These are phyloP conservation scores for Dactylorhiza incarnata DNA, from an alignment of 106 monocot genomes.

Conservation along the genomic window DNA sequence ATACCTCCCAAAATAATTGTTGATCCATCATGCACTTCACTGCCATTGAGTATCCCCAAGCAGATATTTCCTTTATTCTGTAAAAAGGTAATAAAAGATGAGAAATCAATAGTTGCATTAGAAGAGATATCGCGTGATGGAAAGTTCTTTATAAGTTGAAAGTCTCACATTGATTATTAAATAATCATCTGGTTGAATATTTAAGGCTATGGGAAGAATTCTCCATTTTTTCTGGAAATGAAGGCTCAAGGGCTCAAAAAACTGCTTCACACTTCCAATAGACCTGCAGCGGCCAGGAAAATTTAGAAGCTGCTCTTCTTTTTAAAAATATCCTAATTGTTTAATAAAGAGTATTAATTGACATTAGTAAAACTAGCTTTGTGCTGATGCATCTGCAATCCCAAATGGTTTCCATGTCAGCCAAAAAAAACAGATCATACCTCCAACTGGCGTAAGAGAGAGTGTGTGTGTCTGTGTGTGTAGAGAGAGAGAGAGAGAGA, in stretches of 20 bases:
- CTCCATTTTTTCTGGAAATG: constrained; percentile 63
- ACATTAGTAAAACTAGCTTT: not conserved
- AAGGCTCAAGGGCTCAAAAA: constrained; percentile 68
- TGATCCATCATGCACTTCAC: constrained; percentile 58
- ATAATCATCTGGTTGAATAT: constrained; percentile 75
- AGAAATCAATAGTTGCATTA: not conserved
- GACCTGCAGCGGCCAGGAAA: constrained; percentile 36
- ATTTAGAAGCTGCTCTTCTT: not conserved
- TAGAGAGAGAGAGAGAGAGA: too few species aligned
- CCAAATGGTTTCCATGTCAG: not conserved
- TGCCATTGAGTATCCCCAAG: constrained; percentile 77
- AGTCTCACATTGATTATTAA: constrained; percentile 62
- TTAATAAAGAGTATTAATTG: not conserved
- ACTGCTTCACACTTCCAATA: constrained; percentile 51
- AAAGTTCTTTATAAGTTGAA: not conserved
- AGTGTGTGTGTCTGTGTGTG: too few species aligned
- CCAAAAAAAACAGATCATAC: too few species aligned
- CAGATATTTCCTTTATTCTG: constrained; percentile 77
- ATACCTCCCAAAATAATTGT: constrained; percentile 80
- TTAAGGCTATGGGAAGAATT: constrained; percentile 38
- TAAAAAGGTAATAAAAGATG: constrained; percentile 1
- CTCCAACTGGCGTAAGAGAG: too few species aligned
- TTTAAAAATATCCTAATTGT: not conserved
- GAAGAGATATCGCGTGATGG: not conserved
- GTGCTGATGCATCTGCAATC: not conserved